phyloP scores from a whole-genome alignment of 208 protist genomes.

The Trypanosomatidae sp. region DNA sequence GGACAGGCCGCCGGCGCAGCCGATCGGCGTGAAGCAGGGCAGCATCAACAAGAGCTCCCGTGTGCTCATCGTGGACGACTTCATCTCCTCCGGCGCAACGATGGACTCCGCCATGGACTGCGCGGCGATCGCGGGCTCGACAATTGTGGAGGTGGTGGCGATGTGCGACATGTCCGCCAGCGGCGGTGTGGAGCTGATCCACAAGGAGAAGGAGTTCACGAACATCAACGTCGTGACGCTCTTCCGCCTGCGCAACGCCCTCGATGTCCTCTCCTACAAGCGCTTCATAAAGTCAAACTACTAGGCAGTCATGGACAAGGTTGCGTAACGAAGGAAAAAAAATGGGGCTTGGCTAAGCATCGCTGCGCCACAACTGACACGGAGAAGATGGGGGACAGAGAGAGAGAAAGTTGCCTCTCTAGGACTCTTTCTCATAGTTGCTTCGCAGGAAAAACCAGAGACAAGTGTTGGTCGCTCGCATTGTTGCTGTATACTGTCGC shows the following conservation, averaged over 20 bases:
- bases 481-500: too few species aligned
- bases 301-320: too few species aligned
- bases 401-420: too few species aligned
- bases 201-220: constrained; percentile 46
- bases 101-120: constrained; percentile 71
- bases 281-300: too few species aligned
- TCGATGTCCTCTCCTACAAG: constrained; percentile 38
- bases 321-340: too few species aligned
- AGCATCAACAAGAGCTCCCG: constrained; percentile 60
- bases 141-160: constrained; percentile 65
- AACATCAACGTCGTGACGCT: constrained; percentile 76
- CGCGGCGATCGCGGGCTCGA: constrained; percentile 50
- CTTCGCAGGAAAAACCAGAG: too few species aligned
- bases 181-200: constrained; percentile 72
- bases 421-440: too few species aligned
- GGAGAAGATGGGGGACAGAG: too few species aligned
- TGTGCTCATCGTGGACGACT: constrained; percentile 89
- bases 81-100: constrained; percentile 84
- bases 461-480: too few species aligned
- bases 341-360: too few species aligned
- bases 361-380: too few species aligned
- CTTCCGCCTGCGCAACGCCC: constrained; percentile 50
- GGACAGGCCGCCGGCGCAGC: constrained; percentile 20
- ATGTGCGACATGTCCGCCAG: constrained; percentile 68
- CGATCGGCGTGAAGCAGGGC: constrained; percentile 53